Evolutionary conservation across 176 grass and related monocot genomes (phyloP).

Genomic region (Zizania latifolia): DNA sequence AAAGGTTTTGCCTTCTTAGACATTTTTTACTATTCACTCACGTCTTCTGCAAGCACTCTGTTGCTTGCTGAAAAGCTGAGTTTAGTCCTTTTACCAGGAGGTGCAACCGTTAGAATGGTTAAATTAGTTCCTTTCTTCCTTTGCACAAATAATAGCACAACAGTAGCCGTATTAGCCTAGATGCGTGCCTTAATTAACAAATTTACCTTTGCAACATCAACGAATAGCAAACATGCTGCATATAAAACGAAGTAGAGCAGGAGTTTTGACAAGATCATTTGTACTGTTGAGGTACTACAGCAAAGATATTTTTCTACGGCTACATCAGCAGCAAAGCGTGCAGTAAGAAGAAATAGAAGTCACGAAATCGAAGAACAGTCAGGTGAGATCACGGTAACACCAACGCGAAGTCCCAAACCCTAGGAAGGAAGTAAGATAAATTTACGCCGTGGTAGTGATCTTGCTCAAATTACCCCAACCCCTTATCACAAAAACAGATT

Average conservation of each 20-base stretch:
- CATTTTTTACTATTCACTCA: constrained; percentile 23
- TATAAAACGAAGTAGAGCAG: not conserved
- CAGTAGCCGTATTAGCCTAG: not conserved
- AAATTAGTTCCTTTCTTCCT: constrained; percentile 1
- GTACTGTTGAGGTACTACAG: not conserved
- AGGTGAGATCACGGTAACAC: not conserved
- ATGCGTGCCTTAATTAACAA: not conserved
- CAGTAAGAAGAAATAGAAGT: not conserved
- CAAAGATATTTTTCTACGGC: not conserved
- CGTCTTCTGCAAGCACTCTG: constrained; percentile 7
- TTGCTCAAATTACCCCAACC: not conserved
- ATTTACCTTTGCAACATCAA: not conserved
- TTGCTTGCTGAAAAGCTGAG: constrained; percentile 16
- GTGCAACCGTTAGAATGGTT: not conserved
- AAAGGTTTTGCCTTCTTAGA: not conserved
- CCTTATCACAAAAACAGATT: not conserved
- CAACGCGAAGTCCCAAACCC: not conserved
- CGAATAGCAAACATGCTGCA: not conserved
- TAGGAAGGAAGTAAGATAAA: not conserved
- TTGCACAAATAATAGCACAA: not conserved
- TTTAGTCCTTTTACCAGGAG: constrained; percentile 31
- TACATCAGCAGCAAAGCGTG: not conserved
- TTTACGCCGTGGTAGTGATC: not conserved
- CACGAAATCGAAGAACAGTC: not conserved
- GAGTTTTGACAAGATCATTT: not conserved